Evolutionary conservation across 1,284 basidiomycete genomes (phyloP).

Genomic region (Lignosus rhinocerotis): DNA sequence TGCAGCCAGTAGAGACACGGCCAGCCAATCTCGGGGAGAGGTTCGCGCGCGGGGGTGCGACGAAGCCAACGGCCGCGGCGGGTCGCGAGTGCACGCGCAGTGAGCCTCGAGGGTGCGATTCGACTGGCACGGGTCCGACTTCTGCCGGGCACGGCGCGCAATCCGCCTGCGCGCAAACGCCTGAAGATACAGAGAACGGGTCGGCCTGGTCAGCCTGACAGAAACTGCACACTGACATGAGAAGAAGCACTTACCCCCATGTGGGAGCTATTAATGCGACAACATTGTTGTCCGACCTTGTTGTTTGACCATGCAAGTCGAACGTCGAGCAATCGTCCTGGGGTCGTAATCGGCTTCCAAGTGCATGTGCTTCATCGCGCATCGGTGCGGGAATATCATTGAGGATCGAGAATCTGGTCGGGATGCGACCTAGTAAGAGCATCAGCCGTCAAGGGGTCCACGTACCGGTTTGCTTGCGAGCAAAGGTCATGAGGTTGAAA

Average conservation of each 20-base stretch:
- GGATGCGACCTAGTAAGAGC: no score
- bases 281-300: neutral
- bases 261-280: constrained; percentile 2
- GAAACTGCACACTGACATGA: neutral
- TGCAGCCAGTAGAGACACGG: neutral
- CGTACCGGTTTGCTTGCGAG: neutral
- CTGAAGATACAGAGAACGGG: neutral
- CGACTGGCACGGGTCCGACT: neutral
- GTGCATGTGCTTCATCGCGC: neutral
- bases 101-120: neutral
- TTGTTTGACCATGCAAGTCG: no score
- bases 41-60: neutral
- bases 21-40: neutral
- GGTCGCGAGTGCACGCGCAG: neutral
- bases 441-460: no score
- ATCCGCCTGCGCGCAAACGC: neutral
- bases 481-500: neutral
- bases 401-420: neutral
- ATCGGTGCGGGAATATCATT: neutral
- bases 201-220: neutral
- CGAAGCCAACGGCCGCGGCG: neutral
- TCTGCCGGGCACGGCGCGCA: neutral
- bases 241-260: neutral
- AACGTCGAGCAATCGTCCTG: neutral
- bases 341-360: neutral